Conservation (phyloP, 108 stramenopile genomes). For the Cafeteria roenbergensis region DNA sequence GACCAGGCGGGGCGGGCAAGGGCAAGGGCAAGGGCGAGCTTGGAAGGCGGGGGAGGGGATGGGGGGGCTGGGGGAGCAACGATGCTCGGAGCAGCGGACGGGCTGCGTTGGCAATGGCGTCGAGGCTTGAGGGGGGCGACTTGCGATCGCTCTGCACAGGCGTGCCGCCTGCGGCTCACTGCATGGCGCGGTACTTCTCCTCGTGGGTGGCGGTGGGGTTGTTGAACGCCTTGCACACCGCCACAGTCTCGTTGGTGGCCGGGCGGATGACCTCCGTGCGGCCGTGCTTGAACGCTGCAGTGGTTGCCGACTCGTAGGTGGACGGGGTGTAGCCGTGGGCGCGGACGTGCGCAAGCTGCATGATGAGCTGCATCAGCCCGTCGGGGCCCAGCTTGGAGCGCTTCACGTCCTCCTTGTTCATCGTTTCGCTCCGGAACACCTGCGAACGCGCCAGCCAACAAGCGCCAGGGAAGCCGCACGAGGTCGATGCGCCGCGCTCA, state of each 20-base stretch:
- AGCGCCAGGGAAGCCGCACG: no score
- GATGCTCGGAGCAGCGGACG: no score
- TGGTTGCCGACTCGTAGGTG: conserved; percentile 36
- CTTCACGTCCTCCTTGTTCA: conserved; percentile 17
- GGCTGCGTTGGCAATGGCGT: conserved; percentile 13
- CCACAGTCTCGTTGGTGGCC: conserved; percentile 22
- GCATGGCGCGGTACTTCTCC: conserved; percentile 1
- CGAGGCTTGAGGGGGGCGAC: conserved; percentile 11
- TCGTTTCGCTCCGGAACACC: neutral
- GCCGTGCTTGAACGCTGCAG: conserved; percentile 30
- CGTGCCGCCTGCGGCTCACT: conserved; percentile 3
- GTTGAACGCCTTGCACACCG: conserved; percentile 5
- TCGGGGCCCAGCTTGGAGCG: conserved; percentile 27
- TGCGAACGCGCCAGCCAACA: no score
- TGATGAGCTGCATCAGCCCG: conserved; percentile 29
- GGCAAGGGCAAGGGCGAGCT: no score
- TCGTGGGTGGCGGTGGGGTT: neutral
- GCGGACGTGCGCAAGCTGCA: conserved; percentile 30
- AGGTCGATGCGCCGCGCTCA: no score
- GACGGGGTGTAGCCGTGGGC: conserved; percentile 28
- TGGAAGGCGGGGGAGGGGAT: neutral
- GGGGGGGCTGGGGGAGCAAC: conserved; percentile 6
- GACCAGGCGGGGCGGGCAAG: neutral
- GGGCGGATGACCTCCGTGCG: conserved; percentile 36
- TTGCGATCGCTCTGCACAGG: no score